These are phyloP conservation scores for Vaccinium myrtillus DNA, from an alignment of 148 eudicot genomes.

Conservation along the genomic window DNA sequence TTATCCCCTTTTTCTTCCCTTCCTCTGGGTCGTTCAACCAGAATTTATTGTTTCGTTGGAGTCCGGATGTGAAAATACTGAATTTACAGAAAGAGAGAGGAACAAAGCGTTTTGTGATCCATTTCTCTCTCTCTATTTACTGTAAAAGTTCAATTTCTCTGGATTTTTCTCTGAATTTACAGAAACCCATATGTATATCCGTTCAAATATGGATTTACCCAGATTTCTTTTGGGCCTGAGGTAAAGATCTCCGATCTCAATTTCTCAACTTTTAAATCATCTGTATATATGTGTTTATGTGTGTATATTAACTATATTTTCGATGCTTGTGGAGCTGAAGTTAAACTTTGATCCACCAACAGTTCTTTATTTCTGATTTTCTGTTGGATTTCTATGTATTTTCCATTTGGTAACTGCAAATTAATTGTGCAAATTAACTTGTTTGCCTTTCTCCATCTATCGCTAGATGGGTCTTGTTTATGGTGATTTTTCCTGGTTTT, in stretches of 20 bases:
- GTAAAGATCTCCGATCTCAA: conserved; percentile 4
- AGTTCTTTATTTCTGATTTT: not conserved
- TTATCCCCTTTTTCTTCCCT: not conserved
- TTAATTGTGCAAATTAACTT: not conserved
- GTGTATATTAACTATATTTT: not conserved
- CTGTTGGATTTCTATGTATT: not conserved
- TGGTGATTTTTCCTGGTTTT: not conserved
- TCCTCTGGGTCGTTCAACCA: not conserved
- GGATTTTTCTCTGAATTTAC: not conserved
- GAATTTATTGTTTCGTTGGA: not conserved
- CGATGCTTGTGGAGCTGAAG: not conserved
- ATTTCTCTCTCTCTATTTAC: conserved; percentile 8
- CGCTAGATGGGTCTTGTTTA: not conserved
- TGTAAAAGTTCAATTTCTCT: not conserved
- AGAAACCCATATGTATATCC: not conserved
- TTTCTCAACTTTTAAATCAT: conserved; percentile 8
- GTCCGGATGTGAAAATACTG: conserved; percentile 17
- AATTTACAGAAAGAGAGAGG: not conserved
- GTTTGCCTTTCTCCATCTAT: not conserved
- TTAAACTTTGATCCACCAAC: not conserved
- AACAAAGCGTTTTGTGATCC: conserved; percentile 15
- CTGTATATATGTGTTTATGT: not conserved
- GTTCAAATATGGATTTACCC: not conserved
- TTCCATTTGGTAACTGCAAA: not conserved
- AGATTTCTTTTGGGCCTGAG: conserved; percentile 3